Base-by-base conservation (phyloP, 164 flowering plant species). In the Macadamia tetraphylla region DNA sequence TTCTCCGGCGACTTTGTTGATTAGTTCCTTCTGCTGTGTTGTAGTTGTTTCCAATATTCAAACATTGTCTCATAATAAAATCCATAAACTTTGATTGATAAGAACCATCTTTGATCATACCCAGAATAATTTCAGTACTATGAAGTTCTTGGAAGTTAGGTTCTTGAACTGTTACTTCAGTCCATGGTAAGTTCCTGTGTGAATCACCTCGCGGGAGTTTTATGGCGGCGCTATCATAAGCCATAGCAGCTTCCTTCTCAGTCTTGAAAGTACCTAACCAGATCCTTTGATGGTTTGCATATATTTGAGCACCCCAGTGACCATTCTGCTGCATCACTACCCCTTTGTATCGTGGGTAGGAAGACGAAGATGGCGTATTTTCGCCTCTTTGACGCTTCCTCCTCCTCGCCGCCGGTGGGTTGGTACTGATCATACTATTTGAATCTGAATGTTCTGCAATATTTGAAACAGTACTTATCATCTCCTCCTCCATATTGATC, bases 191-290 rank as follows among this genome's bases (percentile, higher is more conserved):
- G 74, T 88, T 88, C 29, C 87, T 67, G 57, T 75, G 81, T 0
- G 75, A 40, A 62, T 85, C 90, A 0, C 78, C 75, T 30, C 69
- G 72, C 2, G 84, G 67, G 18, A 88, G 77, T 70, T 80, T 83
- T 35, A 86, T 70, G 32, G 89, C 81, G 0, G 91, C 87, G 8
- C 86, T 85, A 52, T 86, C 89, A 57, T 88, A 88, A 11, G 91
- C 88, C 86, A 82, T 81, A 2, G 91, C 89, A 6, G 89, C 94
- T 3, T 80, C 91, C 29, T 58, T 78, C 68, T 85, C 86, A 0
- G 88, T 75, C 29, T 77, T 80, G 73, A 85, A 88, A 2, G 94
- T 86, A 3, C 90, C 91, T 0, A 88, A 83, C 94, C 94, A 88
- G 29, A 86, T 77, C 3, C 91, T 62, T 52, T 80, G 77, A 76